Percentiles rank a stretch among this genome's conserved stretches.
Evolutionary conservation across 2,329 filamentous ascomycete species (phyloP).

Genomic region (Phialophora macrospora): DNA sequence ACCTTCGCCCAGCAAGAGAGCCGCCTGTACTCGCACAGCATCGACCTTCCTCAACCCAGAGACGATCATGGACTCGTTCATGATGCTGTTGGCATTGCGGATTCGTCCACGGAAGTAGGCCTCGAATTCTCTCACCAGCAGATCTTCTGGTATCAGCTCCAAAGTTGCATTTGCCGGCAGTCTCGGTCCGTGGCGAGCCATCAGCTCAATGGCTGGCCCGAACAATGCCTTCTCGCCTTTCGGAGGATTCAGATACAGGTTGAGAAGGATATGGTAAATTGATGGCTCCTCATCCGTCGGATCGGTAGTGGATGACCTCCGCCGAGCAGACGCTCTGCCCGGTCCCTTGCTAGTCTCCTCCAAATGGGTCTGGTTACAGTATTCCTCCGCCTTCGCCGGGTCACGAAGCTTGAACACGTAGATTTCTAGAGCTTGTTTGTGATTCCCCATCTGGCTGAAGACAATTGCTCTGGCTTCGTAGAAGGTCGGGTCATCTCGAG

Average conservation of each 20-base stretch:
- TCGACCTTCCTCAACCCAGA: slow-evolving; percentile 77
- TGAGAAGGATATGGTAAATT: slow-evolving; percentile 89
- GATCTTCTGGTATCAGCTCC: slow-evolving; percentile 77
- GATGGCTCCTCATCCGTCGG: slow-evolving; percentile 67
- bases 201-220: slow-evolving; percentile 78
- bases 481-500: slow-evolving; percentile 80
- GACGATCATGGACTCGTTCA: slow-evolving; percentile 80
- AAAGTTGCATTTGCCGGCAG: slow-evolving; percentile 86
- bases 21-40: slow-evolving; percentile 75
- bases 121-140: slow-evolving; percentile 79
- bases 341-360: slow-evolving; percentile 53
- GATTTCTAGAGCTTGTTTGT: slow-evolving; percentile 94
- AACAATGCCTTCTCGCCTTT: slow-evolving; percentile 73
- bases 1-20: slow-evolving; percentile 74
- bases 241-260: slow-evolving; percentile 84
- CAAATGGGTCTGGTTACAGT: slow-evolving; percentile 86
- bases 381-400: slow-evolving; percentile 88
- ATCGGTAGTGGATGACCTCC: slow-evolving; percentile 51
- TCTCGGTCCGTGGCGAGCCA: slow-evolving; percentile 91
- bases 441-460: slow-evolving; percentile 90
- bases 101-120: slow-evolving; percentile 93
- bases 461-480: slow-evolving; percentile 90
- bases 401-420: slow-evolving; percentile 94
- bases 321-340: slow-evolving; percentile 44
- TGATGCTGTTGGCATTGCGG: slow-evolving; percentile 77